Percentiles rank a stretch among this genome's conserved stretches.
phyloP scores from a whole-genome alignment of 2,329 filamentous ascomycete genomes.

The Gremmenia infestans region DNA sequence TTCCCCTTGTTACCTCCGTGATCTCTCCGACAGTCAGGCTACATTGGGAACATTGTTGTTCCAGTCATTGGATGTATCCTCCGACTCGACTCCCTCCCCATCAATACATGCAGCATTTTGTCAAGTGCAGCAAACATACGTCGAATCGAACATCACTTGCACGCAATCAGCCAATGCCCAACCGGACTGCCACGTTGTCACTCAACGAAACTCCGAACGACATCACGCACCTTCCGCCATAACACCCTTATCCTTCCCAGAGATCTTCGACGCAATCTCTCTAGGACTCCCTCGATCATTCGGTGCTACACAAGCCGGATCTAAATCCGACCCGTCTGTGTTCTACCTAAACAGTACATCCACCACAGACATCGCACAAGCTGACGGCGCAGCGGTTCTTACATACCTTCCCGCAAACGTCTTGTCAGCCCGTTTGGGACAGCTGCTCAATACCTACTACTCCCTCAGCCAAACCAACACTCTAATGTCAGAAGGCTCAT shows the following conservation, averaged over 20 bases:
- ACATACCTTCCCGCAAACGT: not conserved
- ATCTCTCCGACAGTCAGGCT: not conserved
- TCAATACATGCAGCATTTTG: slow-evolving; percentile 1
- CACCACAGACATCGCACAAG: not conserved
- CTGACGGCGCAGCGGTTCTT: not conserved
- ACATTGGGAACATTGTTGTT: slow-evolving; percentile 2
- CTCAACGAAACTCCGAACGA: slow-evolving; percentile 2
- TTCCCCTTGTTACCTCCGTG: slow-evolving; percentile 7
- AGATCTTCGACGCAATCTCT: slow-evolving; percentile 3
- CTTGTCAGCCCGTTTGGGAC: not conserved
- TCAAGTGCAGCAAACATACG: slow-evolving; percentile 1
- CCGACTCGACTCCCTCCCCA: not conserved
- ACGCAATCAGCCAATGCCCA: not conserved
- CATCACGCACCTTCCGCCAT: not conserved
- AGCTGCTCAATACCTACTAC: slow-evolving; percentile 9
- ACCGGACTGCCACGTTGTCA: slow-evolving; percentile 1
- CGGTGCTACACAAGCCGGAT: not conserved
- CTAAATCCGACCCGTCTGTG: slow-evolving; percentile 3
- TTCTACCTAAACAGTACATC: slow-evolving; percentile 6
- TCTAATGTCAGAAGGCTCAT: not conserved
- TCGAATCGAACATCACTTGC: slow-evolving; percentile 3
- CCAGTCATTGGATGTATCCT: not conserved
- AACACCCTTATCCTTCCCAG: slow-evolving; percentile 5
- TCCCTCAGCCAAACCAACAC: slow-evolving; percentile 2
- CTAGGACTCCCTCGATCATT: slow-evolving; percentile 3